Conservation (phyloP, 1,139 yeast species). For the Geotrichum aggregatum region DNA sequence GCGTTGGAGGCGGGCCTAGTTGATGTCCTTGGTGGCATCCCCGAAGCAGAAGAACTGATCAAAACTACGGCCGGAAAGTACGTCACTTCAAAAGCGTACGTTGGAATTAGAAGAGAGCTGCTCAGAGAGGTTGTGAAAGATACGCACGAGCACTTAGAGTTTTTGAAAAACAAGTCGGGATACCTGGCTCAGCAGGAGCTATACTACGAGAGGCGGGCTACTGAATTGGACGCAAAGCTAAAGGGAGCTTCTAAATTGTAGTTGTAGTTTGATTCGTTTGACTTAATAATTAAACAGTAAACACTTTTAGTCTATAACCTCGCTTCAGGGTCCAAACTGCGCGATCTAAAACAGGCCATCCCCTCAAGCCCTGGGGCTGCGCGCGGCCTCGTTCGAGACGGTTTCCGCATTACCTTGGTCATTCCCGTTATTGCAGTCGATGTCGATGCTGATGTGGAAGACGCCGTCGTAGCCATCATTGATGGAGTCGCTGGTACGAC, state of each 20-base stretch:
- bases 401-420: no score
- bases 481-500: no score
- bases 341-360: no score
- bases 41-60: constrained; percentile 35
- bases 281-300: no score
- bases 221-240: constrained; percentile 19
- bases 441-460: no score
- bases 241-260: constrained; percentile 19
- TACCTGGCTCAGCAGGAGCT: constrained; percentile 18
- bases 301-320: no score
- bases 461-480: no score
- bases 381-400: no score
- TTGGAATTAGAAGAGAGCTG: constrained; percentile 33
- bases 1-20: constrained; percentile 36
- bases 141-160: constrained; percentile 23
- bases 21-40: constrained; percentile 36
- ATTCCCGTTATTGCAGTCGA: no score
- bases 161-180: background rate
- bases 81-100: constrained; percentile 33
- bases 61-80: constrained; percentile 26
- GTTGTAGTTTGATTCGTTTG: no score
- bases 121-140: constrained; percentile 33
- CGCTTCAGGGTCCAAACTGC: no score
- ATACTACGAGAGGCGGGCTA: constrained; percentile 22
- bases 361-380: no score